These are phyloP conservation scores for Tephrocybe sp. DNA, from an alignment of 768 basidiomycete species.

Conservation along the genomic window DNA sequence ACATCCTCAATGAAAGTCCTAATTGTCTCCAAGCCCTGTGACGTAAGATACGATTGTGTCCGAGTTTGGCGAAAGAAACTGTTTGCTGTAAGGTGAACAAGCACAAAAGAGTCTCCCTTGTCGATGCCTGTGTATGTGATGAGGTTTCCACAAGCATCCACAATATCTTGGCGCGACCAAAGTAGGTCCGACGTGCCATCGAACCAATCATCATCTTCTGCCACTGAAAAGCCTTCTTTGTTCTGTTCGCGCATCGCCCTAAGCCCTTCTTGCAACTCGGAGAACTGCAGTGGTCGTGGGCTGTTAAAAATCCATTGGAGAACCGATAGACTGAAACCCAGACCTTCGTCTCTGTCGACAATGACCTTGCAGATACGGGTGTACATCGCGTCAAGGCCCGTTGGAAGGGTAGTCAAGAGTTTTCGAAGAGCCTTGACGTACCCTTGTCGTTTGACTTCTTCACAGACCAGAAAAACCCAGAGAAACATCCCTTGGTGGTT, in stretches of 20 bases:
- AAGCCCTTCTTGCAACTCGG: conserved; percentile 7
- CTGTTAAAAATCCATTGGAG: conserved; percentile 8
- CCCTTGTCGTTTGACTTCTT: conserved; percentile 9
- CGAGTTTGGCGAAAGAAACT: neutral
- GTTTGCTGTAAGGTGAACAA: conserved; percentile 8
- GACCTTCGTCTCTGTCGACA: conserved; percentile 2
- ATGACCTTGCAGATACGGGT: conserved; percentile 3
- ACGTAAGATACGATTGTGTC: neutral
- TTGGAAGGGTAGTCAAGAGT: conserved; percentile 2
- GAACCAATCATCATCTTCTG: neutral
- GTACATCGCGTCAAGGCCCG: conserved; percentile 10
- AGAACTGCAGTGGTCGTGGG: conserved; percentile 1
- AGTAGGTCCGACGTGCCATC: conserved; percentile 4
- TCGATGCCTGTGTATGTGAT: conserved; percentile 1
- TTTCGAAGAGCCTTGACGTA: neutral
- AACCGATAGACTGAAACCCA: conserved; percentile 3
- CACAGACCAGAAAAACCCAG: conserved; percentile 9
- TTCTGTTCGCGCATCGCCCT: conserved; percentile 1
- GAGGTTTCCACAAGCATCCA: conserved; percentile 10
- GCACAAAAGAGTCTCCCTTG: conserved; percentile 1
- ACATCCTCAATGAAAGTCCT: conserved; percentile 4
- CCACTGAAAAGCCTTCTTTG: neutral
- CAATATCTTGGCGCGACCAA: conserved; percentile 11
- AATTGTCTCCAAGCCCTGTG: neutral
- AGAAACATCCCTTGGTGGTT: conserved; percentile 14